Evolutionary conservation across 208 protist species (phyloP), one percentile per base, ranked within the genome.

Genomic region (Borovskyia barvae): DNA sequence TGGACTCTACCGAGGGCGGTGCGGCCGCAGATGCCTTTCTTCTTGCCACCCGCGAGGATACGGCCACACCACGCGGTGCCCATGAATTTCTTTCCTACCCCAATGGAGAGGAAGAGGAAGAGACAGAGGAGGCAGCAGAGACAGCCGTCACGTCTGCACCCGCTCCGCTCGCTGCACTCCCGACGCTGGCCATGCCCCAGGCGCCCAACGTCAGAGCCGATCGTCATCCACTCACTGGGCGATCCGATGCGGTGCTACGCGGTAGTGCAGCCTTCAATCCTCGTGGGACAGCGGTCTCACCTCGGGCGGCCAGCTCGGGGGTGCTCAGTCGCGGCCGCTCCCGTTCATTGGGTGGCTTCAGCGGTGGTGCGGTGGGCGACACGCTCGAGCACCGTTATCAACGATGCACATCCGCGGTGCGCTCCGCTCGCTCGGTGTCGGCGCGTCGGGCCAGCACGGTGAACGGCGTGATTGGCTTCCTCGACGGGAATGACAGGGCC

Each of bases 401-500:
- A 6, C 77, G 73, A 26, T 67, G 66, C 49, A 60, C 69, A 19
- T 77, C 76, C 9, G 58, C 83, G 7, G 53, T 92, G 24, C 35
- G 49, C 11, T 64, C 62, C 24, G 68, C 74, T 11, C 72, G 81
- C 33, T 69, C 56, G 57, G 47, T 66, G 61, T 32, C 37, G 14
- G 60, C 68, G 25, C 70, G 68, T 3, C 78, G 79, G n/a, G 75
- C 63, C 26, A 67, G 50, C 54, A 68, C 71, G 5, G 46, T 79
- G 36, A 55, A 62, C 30, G 43, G 58, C 35, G 24, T 49, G 15
- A 50, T 72, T 7, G 62, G 66, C 46, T 40, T 46, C 36, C 54
- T 61, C 37, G 59, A 61, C 25, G 53, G n/a, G 39, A 37, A 19
- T 15, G 26, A 35, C 8, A 35, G 12, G 12, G 15, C 25, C 11